These are phyloP conservation scores for Neofusicoccum parvum DNA, from an alignment of 2,329 filamentous ascomycete genomes.

Conservation along the genomic window DNA sequence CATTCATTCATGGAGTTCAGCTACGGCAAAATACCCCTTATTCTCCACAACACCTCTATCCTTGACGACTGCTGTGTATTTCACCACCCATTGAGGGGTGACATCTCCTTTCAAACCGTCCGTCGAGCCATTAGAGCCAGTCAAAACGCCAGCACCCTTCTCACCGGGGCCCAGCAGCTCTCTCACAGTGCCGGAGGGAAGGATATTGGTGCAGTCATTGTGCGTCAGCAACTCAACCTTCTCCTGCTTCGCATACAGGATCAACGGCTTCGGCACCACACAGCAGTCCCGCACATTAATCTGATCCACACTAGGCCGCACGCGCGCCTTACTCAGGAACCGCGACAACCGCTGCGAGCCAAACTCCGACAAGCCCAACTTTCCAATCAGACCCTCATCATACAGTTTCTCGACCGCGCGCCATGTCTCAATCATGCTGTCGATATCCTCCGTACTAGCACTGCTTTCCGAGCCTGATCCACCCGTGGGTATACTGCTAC, in stretches of 20 bases:
- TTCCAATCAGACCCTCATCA: slow-evolving; percentile 68
- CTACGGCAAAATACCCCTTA: slow-evolving; percentile 94
- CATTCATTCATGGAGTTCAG: slow-evolving; percentile 60
- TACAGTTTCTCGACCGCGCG: slow-evolving; percentile 72
- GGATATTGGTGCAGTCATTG: slow-evolving; percentile 88
- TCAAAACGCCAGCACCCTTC: slow-evolving; percentile 74
- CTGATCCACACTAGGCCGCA: slow-evolving; percentile 85
- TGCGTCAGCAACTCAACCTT: slow-evolving; percentile 89
- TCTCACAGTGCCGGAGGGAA: slow-evolving; percentile 80
- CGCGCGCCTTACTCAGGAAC: slow-evolving; percentile 70
- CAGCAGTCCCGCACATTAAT: slow-evolving; percentile 97
- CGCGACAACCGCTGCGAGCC: slow-evolving; percentile 78
- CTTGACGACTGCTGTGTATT: slow-evolving; percentile 94
- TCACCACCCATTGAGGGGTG: slow-evolving; percentile 89
- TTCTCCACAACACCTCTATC: slow-evolving; percentile 96
- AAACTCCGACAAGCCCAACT: slow-evolving; percentile 88
- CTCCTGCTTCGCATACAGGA: slow-evolving; percentile 79
- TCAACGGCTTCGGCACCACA: slow-evolving; percentile 86
- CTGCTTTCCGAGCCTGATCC: slow-evolving; percentile 27
- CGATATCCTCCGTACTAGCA: slow-evolving; percentile 55
- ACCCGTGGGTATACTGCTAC: slow-evolving; percentile 24
- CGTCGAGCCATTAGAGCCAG: slow-evolving; percentile 55
- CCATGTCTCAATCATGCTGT: slow-evolving; percentile 68
- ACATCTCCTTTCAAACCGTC: slow-evolving; percentile 74
- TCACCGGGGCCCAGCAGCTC: slow-evolving; percentile 77